These are phyloP conservation scores for carrot (Daucus carota) DNA, from an alignment of 129 eudicot genomes.

Conservation along the genomic window DH1_v3.0 NC_030385.2:37699001-37699500, in stretches of 20 bases:
- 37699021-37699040: not conserved
- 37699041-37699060: not conserved
- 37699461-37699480: not conserved
- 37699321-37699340: not conserved
- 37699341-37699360: not conserved
- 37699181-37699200: not conserved
- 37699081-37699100: slow-evolving; percentile 94
- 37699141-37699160: slow-evolving; percentile 93
- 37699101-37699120: slow-evolving; percentile 63
- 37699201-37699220: not conserved
- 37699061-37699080: not conserved
- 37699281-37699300: not conserved
- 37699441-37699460: not conserved
- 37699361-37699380: not conserved
- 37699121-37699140: slow-evolving; percentile 79
- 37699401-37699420: not conserved
- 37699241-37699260: not conserved
- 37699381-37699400: not conserved
- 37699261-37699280: not conserved
- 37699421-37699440: not conserved
- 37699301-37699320: not conserved
- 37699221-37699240: not conserved
- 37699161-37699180: slow-evolving; percentile 45
- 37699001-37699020: not conserved
- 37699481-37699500: not conserved